Conservation (phyloP, 2,329 filamentous ascomycete species). For the Colletotrichum tropicicola region DNA sequence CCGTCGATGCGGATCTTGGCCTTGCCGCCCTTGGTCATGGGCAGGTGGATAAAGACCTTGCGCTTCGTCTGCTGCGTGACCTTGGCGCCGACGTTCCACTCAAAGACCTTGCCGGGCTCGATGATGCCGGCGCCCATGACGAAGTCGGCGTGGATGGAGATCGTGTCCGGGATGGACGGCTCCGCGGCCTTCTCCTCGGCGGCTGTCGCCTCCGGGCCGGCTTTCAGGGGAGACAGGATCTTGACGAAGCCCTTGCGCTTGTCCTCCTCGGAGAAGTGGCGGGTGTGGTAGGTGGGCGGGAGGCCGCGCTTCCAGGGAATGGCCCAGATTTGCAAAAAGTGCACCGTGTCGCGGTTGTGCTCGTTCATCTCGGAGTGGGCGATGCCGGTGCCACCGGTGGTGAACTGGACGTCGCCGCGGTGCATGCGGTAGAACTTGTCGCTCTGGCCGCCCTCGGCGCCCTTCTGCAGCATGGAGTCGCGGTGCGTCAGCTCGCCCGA, state of each 20-base stretch:
- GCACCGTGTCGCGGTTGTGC: conserved; percentile 73
- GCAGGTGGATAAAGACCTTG: conserved; percentile 83
- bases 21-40: conserved; percentile 81
- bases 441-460: conserved; percentile 64
- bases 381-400: conserved; percentile 83
- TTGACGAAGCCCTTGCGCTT: conserved; percentile 77
- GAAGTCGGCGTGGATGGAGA: conserved; percentile 86
- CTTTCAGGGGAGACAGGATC: conserved; percentile 80
- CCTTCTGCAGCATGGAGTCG: conserved; percentile 83
- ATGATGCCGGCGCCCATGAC: conserved; percentile 84
- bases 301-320: conserved; percentile 79
- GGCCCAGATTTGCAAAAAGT: conserved; percentile 92
- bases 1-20: conserved; percentile 76
- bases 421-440: conserved; percentile 77
- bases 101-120: conserved; percentile 69
- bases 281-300: conserved; percentile 79
- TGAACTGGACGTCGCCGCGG: conserved; percentile 89
- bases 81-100: conserved; percentile 75
- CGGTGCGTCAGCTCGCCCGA: conserved; percentile 87
- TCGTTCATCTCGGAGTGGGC: conserved; percentile 87
- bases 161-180: conserved; percentile 70
- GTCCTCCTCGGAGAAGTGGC: conserved; percentile 74
- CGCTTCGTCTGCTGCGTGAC: conserved; percentile 61
- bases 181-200: conserved; percentile 72
- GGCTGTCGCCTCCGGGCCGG: conserved; percentile 67